Evolutionary conservation across 2,329 filamentous ascomycete species (phyloP).

Genomic region (Paradendryphiella salina): DNA sequence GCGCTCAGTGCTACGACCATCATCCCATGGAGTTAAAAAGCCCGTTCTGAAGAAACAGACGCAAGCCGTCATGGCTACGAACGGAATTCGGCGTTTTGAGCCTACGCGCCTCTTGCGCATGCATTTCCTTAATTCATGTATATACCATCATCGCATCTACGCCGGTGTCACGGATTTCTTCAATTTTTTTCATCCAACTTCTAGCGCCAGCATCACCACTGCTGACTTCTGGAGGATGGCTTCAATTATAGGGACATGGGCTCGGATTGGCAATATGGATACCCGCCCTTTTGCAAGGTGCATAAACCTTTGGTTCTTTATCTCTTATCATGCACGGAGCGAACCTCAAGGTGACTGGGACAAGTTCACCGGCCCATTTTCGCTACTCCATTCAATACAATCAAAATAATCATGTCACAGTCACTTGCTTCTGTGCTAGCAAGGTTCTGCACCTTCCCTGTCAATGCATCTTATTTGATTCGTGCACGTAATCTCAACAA

Average conservation of each 20-base stretch:
- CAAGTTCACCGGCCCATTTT: background rate
- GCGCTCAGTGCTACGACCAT: constrained; percentile 19
- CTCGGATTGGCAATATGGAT: constrained; percentile 37
- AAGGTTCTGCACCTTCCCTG: background rate
- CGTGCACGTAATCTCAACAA: constrained; percentile 2
- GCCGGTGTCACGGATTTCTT: constrained; percentile 2
- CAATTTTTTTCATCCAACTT: background rate
- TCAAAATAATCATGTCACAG: background rate
- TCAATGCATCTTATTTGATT: background rate
- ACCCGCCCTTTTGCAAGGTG: constrained; percentile 39
- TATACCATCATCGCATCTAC: constrained; percentile 17
- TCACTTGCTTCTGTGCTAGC: background rate
- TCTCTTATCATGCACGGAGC: constrained; percentile 4
- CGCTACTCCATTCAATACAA: background rate
- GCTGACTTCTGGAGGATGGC: constrained; percentile 10
- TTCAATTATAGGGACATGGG: constrained; percentile 19
- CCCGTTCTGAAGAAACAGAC: constrained; percentile 39
- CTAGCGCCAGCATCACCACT: constrained; percentile 2
- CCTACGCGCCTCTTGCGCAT: constrained; percentile 10
- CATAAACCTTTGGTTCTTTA: constrained; percentile 23
- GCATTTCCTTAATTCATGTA: constrained; percentile 12
- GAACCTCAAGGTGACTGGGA: background rate
- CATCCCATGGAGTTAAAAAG: constrained; percentile 27
- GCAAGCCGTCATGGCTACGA: constrained; percentile 49
- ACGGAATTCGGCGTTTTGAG: constrained; percentile 23